These are phyloP conservation scores for Coniferiporia sulphurascens DNA, from an alignment of 1,284 basidiomycete species.

Conservation along the genomic window DNA sequence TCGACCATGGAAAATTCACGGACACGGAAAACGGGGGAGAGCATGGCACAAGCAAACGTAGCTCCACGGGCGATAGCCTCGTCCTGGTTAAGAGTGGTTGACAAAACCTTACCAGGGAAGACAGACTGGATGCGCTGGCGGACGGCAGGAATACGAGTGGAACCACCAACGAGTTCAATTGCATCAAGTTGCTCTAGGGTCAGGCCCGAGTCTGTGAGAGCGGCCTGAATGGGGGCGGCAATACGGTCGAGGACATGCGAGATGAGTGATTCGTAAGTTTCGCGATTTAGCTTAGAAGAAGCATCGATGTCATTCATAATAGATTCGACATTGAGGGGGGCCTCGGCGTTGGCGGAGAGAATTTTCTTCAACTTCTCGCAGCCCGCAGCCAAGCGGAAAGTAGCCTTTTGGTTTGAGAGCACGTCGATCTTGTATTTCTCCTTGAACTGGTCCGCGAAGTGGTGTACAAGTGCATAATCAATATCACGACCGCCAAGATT, in stretches of 20 bases:
- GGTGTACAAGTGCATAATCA: conserved; percentile 80
- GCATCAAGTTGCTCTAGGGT: conserved; percentile 56
- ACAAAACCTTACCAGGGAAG: conserved; percentile 68
- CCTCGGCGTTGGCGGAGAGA: conserved; percentile 79
- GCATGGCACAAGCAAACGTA: conserved; percentile 90
- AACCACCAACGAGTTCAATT: conserved; percentile 66
- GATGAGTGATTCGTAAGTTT: conserved; percentile 57
- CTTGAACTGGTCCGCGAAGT: conserved; percentile 90
- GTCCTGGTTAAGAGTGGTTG: conserved; percentile 90
- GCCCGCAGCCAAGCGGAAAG: conserved; percentile 80
- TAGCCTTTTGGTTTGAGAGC: conserved; percentile 81
- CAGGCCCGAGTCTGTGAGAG: conserved; percentile 54
- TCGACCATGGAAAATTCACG: conserved; percentile 88
- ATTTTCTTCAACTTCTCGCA: conserved; percentile 76
- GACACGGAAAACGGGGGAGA: conserved; percentile 93
- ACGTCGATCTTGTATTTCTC: conserved; percentile 95
- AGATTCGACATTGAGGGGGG: conserved; percentile 86
- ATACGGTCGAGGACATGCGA: conserved; percentile 50
- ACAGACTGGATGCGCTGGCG: conserved; percentile 59
- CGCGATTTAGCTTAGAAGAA: conserved; percentile 52
- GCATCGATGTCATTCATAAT: conserved; percentile 89
- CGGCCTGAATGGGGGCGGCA: conserved; percentile 48
- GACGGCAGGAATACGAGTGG: conserved; percentile 65
- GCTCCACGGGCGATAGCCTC: conserved; percentile 92
- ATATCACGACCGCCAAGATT: conserved; percentile 93